Conservation (phyloP, 1,139 yeast genomes). For the Zygoascus meyerae region DNA sequence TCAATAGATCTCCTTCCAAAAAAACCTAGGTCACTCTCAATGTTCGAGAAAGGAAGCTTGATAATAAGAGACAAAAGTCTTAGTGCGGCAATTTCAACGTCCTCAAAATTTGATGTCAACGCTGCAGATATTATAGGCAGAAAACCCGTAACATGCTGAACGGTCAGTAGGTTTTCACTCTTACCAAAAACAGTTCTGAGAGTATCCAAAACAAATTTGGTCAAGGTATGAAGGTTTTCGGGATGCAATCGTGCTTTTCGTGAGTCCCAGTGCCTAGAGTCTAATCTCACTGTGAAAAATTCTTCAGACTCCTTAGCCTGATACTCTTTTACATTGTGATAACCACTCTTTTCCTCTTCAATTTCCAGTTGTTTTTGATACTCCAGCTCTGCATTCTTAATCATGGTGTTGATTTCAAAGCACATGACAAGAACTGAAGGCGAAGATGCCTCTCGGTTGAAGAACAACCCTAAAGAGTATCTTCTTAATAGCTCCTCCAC, state of each 20-base stretch:
- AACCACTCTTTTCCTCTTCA: constrained; percentile 30
- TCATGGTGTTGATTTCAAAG: constrained; percentile 62
- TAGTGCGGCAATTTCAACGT: constrained; percentile 63
- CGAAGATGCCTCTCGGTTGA: constrained; percentile 55
- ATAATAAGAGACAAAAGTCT: constrained; percentile 57
- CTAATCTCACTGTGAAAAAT: constrained; percentile 65
- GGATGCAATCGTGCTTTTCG: constrained; percentile 47
- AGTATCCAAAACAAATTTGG: constrained; percentile 68
- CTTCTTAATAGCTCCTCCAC: constrained; percentile 75
- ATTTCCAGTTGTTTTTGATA: constrained; percentile 28
- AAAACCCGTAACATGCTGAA: constrained; percentile 62
- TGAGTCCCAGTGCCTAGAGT: constrained; percentile 51
- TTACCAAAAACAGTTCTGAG: constrained; percentile 65
- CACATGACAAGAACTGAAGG: constrained; percentile 63
- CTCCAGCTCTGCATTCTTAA: constrained; percentile 35
- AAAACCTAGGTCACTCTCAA: constrained; percentile 38
- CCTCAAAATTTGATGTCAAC: constrained; percentile 63
- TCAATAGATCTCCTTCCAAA: constrained; percentile 47
- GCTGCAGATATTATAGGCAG: constrained; percentile 64
- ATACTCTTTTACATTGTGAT: constrained; percentile 17
- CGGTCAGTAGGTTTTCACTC: constrained; percentile 50
- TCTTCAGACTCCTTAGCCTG: constrained; percentile 34
- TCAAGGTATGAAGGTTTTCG: constrained; percentile 50
- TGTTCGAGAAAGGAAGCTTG: constrained; percentile 57
- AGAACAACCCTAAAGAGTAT: constrained; percentile 69